A percentile compares a stretch with the other conserved stretches of the same genome.
These are phyloP conservation scores for Alternaria sp. DNA, from an alignment of 2,329 filamentous ascomycete genomes.

Conservation along the genomic window DNA sequence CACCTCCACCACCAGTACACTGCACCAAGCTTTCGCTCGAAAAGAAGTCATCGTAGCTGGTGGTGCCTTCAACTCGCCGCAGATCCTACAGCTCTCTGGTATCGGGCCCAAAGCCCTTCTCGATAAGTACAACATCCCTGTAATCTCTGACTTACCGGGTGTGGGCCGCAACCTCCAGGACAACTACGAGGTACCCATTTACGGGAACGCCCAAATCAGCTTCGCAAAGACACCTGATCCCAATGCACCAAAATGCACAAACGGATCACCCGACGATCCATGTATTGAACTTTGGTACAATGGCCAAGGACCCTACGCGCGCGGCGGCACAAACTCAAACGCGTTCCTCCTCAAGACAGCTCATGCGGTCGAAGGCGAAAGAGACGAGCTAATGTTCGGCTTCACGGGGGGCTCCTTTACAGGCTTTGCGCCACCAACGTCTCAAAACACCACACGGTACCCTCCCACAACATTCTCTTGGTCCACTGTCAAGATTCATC, in stretches of 20 bases:
- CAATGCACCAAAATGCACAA: conserved; percentile 19
- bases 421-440: conserved; percentile 59
- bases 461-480: conserved; percentile 42
- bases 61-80: conserved; percentile 66
- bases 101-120: conserved; percentile 63
- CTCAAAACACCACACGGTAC: conserved; percentile 44
- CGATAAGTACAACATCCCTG: conserved; percentile 57
- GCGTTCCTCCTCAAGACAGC: conserved; percentile 53
- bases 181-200: conserved; percentile 53
- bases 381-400: conserved; percentile 60
- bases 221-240: conserved; percentile 6
- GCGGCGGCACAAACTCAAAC: conserved; percentile 57
- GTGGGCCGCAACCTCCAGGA: conserved; percentile 32
- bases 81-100: conserved; percentile 67
- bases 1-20: conserved; percentile 11
- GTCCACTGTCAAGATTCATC: conserved; percentile 65
- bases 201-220: conserved; percentile 50
- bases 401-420: conserved; percentile 55
- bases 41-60: conserved; percentile 27
- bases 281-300: conserved; percentile 25
- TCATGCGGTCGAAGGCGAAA: conserved; percentile 53
- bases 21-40: conserved; percentile 20
- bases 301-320: conserved; percentile 39
- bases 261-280: conserved; percentile 26
- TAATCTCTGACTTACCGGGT: conserved; percentile 56